phyloP scores from a whole-genome alignment of 306 rosid species.

The Lathyrus tuberosus region DNA sequence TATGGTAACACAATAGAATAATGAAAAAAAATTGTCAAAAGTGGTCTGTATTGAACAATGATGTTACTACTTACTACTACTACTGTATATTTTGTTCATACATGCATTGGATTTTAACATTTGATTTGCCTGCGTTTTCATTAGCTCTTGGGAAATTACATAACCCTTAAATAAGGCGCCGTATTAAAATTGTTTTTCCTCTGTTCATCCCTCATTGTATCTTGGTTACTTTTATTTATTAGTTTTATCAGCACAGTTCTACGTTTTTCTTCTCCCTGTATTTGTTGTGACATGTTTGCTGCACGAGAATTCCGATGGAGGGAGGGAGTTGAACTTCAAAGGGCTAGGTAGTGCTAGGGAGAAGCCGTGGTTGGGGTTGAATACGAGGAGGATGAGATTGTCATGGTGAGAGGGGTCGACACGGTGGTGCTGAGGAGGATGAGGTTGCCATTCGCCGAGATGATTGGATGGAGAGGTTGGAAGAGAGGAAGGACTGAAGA shows the following conservation, averaged over 20 bases:
- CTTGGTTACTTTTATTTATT: background rate
- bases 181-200: background rate
- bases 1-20: slow-evolving; percentile 44
- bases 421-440: background rate
- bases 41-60: slow-evolving; percentile 64
- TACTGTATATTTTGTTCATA: slow-evolving; percentile 49
- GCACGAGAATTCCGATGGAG: background rate
- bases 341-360: too few species aligned
- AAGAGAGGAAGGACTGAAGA: too few species aligned
- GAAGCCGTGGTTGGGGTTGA: too few species aligned
- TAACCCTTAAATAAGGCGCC: too few species aligned
- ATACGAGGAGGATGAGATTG: too few species aligned
- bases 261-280: background rate
- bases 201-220: too few species aligned
- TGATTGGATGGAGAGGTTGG: too few species aligned
- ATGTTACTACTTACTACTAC: slow-evolving; percentile 50
- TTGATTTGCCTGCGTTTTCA: slow-evolving; percentile 29
- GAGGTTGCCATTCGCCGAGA: background rate
- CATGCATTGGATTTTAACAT: slow-evolving; percentile 33
- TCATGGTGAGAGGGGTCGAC: too few species aligned
- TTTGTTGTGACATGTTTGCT: background rate
- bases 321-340: too few species aligned
- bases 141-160: too few species aligned
- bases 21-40: slow-evolving; percentile 29
- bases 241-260: background rate